Conservation (phyloP, 768 basidiomycete species). For the Boletus subparvulus region DNA sequence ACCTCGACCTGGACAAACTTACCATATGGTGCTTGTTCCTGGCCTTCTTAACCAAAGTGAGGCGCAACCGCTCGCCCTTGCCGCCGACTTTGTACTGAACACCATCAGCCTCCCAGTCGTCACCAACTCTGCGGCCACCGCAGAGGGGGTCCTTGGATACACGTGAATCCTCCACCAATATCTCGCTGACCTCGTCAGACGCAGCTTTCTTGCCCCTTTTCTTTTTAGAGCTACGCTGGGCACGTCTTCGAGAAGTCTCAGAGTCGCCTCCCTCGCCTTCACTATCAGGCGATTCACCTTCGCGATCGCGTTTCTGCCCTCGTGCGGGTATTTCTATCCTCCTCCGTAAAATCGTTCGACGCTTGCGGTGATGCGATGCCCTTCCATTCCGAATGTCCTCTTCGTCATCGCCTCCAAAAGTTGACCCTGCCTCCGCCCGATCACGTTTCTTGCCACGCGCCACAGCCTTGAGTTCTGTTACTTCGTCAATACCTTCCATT, state of each 20-base stretch:
- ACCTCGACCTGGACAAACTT: conserved; percentile 22
- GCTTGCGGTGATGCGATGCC: conserved; percentile 50
- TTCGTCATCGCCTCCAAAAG: conserved; percentile 60
- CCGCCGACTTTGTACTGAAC: conserved; percentile 68
- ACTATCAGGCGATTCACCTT: conserved; percentile 44
- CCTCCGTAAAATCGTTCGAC: conserved; percentile 54
- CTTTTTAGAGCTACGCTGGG: conserved; percentile 38
- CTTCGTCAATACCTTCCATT: conserved; percentile 39
- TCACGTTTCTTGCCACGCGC: conserved; percentile 70
- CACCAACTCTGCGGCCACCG: conserved; percentile 61
- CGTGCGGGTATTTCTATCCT: conserved; percentile 48
- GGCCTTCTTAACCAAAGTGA: conserved; percentile 68
- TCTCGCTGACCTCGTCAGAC: conserved; percentile 44
- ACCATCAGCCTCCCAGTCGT: conserved; percentile 75
- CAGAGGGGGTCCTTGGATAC: conserved; percentile 52
- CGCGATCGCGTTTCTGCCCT: conserved; percentile 70
- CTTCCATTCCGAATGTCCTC: conserved; percentile 42
- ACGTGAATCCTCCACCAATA: conserved; percentile 48
- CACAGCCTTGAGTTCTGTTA: conserved; percentile 38
- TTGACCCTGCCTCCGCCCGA: conserved; percentile 69
- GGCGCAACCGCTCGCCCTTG: conserved; percentile 68
- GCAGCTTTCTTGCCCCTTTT: conserved; percentile 51
- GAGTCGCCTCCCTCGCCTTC: conserved; percentile 20
- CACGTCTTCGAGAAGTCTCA: conserved; percentile 8
- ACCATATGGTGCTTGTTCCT: conserved; percentile 75